Conservation (phyloP, 1,284 basidiomycete species). For the Cryptococcus floricola region DNA sequence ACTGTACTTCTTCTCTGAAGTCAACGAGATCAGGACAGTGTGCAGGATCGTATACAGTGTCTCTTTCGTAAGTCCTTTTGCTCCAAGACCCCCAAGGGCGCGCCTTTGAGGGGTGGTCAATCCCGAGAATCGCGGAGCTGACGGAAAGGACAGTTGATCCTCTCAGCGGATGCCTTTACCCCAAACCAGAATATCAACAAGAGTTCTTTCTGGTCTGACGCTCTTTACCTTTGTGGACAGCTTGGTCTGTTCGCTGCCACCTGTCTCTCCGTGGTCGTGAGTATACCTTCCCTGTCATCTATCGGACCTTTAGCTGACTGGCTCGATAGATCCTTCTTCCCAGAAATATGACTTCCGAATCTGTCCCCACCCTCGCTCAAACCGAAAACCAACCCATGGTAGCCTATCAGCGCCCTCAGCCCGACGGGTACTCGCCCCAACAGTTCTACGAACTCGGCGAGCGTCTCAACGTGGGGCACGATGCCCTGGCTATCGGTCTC, state of each 20-base stretch:
- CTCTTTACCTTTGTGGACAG: constrained; percentile 17
- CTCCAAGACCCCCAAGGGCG: background rate
- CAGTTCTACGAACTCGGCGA: constrained; percentile 25
- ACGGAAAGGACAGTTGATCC: constrained; percentile 14
- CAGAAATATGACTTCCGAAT: constrained; percentile 32
- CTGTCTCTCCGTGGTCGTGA: constrained; percentile 28
- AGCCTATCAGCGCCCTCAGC: constrained; percentile 16
- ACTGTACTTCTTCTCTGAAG: constrained; percentile 30
- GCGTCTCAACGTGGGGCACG: constrained; percentile 25
- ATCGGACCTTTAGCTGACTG: background rate
- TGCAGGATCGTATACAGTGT: constrained; percentile 28
- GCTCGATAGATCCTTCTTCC: constrained; percentile 30
- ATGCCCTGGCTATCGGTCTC: constrained; percentile 11
- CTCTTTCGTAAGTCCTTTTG: constrained; percentile 19
- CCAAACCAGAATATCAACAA: constrained; percentile 20
- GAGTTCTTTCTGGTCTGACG: constrained; percentile 23
- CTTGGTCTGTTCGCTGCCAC: constrained; percentile 26
- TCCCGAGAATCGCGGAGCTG: background rate
- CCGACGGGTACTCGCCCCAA: constrained; percentile 9
- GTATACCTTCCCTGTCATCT: constrained; percentile 3
- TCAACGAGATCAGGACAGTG: constrained; percentile 28
- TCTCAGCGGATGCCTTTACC: constrained; percentile 28
- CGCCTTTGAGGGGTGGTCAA: background rate
- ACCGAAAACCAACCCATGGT: constrained; percentile 18
- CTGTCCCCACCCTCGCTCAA: constrained; percentile 12